phyloP scores from a whole-genome alignment of 371 early-diverging fungal genomes.

The Rhizomucor pusillus region DNA sequence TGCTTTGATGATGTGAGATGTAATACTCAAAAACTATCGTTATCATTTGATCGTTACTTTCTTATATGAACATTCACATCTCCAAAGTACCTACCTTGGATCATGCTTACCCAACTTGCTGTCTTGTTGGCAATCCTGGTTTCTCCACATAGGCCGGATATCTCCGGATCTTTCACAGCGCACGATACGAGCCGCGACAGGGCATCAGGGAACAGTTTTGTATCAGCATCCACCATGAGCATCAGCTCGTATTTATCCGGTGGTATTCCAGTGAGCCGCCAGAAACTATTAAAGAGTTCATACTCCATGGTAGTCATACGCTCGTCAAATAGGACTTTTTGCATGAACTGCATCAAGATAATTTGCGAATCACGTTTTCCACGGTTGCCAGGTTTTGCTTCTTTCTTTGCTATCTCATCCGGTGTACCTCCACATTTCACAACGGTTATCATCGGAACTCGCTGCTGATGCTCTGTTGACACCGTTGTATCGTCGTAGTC shows the following conservation, averaged over 20 bases:
- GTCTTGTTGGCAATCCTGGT: slow-evolving; percentile 88
- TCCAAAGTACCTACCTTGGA: slow-evolving; percentile 17
- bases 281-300: slow-evolving; percentile 90
- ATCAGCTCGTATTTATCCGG: slow-evolving; percentile 86
- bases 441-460: slow-evolving; percentile 86
- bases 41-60: not conserved
- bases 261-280: slow-evolving; percentile 75
- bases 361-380: slow-evolving; percentile 99
- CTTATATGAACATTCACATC: not conserved
- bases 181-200: slow-evolving; percentile 72
- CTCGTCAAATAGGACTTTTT: slow-evolving; percentile 91
- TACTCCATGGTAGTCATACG: slow-evolving; percentile 95
- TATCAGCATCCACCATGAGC: slow-evolving; percentile 98
- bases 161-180: slow-evolving; percentile 72
- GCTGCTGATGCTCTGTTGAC: slow-evolving; percentile 46
- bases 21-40: slow-evolving; percentile 37
- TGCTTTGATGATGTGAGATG: slow-evolving; percentile 90
- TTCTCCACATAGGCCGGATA: slow-evolving; percentile 85
- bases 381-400: slow-evolving; percentile 87
- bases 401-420: slow-evolving; percentile 58
- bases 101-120: slow-evolving; percentile 37
- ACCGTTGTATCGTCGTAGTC: slow-evolving; percentile 59
- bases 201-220: slow-evolving; percentile 79
- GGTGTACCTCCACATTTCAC: slow-evolving; percentile 92
- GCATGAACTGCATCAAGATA: slow-evolving; percentile 95